Evolutionary conservation across 1,139 yeast species (phyloP).

Genomic region (Blastobotrys petasosporus): DNA sequence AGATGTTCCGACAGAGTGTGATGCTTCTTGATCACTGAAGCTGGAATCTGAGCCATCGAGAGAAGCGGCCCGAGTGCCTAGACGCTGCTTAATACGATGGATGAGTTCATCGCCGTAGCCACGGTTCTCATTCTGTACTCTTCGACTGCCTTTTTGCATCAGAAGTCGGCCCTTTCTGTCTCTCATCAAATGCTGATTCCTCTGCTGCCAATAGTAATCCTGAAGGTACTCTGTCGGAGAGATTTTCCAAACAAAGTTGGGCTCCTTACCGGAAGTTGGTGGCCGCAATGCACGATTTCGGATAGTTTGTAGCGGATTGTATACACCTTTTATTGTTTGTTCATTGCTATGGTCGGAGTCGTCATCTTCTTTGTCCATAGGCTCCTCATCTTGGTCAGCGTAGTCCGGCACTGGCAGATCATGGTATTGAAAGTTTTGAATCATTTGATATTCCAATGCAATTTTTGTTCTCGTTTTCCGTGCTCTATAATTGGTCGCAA

Average conservation of each 20-base stretch:
- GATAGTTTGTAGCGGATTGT: constrained; percentile 75
- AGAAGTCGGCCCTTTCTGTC: constrained; percentile 21
- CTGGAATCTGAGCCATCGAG: constrained; percentile 11
- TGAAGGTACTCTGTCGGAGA: constrained; percentile 56
- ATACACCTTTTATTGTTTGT: constrained; percentile 24
- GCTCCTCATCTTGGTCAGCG: neutral
- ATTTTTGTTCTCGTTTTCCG: constrained; percentile 48
- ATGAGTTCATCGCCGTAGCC: constrained; percentile 19
- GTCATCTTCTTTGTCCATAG: constrained; percentile 1
- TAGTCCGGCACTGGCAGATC: constrained; percentile 8
- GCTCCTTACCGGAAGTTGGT: constrained; percentile 41
- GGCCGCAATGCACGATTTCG: constrained; percentile 48
- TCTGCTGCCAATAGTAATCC: constrained; percentile 60
- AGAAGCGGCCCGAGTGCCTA: constrained; percentile 11
- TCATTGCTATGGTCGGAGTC: constrained; percentile 19
- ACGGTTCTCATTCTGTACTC: neutral
- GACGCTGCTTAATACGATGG: constrained; percentile 18
- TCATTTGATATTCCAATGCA: constrained; percentile 45
- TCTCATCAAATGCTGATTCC: constrained; percentile 57
- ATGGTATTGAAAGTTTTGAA: constrained; percentile 38
- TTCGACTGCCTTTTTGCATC: neutral
- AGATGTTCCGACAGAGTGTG: too few species aligned
- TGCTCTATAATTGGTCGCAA: constrained; percentile 43
- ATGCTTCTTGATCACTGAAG: constrained; percentile 5
- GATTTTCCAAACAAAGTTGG: constrained; percentile 54